Base-by-base conservation (phyloP, 192 early-diverging fungal species). In the Bifiguratus adelaidae region DNA sequence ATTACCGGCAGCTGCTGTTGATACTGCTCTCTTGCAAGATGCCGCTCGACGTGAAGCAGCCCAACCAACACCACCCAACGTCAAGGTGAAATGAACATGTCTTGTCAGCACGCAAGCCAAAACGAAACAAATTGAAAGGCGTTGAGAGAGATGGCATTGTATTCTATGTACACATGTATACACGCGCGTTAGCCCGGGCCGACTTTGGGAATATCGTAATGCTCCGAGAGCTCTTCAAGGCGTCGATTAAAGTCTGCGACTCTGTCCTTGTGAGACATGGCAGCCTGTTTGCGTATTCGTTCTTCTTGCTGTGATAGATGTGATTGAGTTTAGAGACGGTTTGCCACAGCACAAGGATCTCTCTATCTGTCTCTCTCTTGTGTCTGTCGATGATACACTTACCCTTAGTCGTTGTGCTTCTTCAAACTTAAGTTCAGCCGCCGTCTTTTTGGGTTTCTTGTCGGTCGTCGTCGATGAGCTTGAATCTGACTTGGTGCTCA, bases 11-110 rank as follows among this genome's bases (percentile, higher is more conserved):
- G 70, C 76, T 23, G 81, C 85, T 8, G 90, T 99, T 15, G 95
- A 99, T 58, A 96, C 89, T 13, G 89, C 87, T 33, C 58, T 99
- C 47, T 60, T 99, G 38, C 97, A 99, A 57, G 97, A 99, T 60
- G 97, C 97, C 2, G 85, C 97, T 3, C 67, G 97, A 41, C 71
- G 87, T 30, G 93, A 99, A 66, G 86, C 92, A 11, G 80, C 84
- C 47, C 77, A 78, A 43, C 69, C 79, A 19, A 67, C 73, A 13
- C 49, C 71, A 4, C 44, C 47, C 33, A 65, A 55, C 47, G 62
- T 65, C 11, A 52, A 52, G 22, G 62, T 65, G 34, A 65, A 65
- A 44, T 65, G 33, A 19, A 12, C 53, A 40, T 15, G 37, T n/a
- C n/a, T n/a, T n/a, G n/a, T n/a, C n/a, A n/a, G n/a, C n/a, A n/a